Conservation (phyloP, 2,329 filamentous ascomycete species). For the Penicillium sp. region DNA sequence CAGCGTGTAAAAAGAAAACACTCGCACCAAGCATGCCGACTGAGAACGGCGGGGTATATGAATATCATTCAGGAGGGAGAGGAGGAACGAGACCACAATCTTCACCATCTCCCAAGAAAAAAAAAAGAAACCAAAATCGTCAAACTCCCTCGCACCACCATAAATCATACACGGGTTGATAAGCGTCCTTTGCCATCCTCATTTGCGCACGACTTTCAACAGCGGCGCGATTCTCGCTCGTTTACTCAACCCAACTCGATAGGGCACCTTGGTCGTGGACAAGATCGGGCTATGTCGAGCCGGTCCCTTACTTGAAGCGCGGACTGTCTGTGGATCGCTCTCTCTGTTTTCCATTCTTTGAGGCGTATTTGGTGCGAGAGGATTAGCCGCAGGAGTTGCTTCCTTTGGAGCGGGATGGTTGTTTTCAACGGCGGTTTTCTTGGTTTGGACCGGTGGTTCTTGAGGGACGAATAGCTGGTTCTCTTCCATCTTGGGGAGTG, state of each 20-base stretch:
- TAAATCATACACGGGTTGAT: too few relatives aligned
- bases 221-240: constrained; percentile 45
- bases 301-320: constrained; percentile 24
- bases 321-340: constrained; percentile 3
- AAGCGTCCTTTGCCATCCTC: constrained; percentile 2
- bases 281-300: constrained; percentile 39
- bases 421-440: too few relatives aligned
- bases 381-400: neutral
- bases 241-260: constrained; percentile 47
- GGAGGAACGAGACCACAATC: neutral
- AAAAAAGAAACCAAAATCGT: constrained; percentile 1
- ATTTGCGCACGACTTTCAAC: constrained; percentile 42
- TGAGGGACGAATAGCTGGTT: too few relatives aligned
- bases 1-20: neutral
- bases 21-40: too few relatives aligned
- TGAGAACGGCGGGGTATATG: constrained; percentile 12
- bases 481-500: too few relatives aligned
- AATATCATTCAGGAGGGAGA: neutral
- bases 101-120: neutral
- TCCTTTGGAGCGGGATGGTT: neutral
- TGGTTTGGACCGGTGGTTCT: too few relatives aligned
- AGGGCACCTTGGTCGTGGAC: constrained; percentile 35
- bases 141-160: neutral
- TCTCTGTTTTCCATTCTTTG: neutral
- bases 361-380: neutral